Base-by-base conservation (phyloP, 805 yeast genomes). In the Candida loeiensis region DNA sequence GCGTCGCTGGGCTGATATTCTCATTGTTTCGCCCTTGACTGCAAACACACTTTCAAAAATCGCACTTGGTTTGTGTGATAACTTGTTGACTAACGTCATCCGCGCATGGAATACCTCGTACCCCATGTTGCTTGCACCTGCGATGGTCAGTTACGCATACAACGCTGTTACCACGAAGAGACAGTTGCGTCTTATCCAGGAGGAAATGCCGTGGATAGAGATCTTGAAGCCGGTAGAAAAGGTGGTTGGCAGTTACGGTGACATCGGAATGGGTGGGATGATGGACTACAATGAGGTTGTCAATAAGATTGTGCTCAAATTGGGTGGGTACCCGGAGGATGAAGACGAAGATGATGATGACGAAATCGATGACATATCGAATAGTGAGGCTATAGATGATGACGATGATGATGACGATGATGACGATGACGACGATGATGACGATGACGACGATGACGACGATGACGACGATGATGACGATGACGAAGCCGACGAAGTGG, bases 201-300 rank as follows among this genome's bases (percentile, higher is more conserved):
- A 88, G 47, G 96, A 89, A 48, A 90, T 93, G 93, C 87, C 91
- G 25, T 91, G 95, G 91, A 82, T 91, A 46, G 95, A 88, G 49
- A 79, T 91, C n/a, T 73, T 93, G 56, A 84, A 82, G 58, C 99
- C 99, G 0, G 88, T 89, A 17, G 99, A 91, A 61, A 91, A 91
- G 61, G 95, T 91, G 4, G 80, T 85, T 55, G 88, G 95, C 41
- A 77, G 87, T 30, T 88, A 90, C 66, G 98, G 99, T 45, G 98
- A 91, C 53, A 89, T 93, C 41, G 98, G 98, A n/a, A 85, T 93
- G 88, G 98, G 99, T 36, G 98, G 99, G 40, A 93, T 93, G 98
- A 84, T 90, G 82, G 98, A 93, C 53, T 88, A 95, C 79, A 85
- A 87, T 58, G 97, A 90, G 59, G 83, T 93, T 51, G 96, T 89